phyloP scores from a whole-genome alignment of 2,329 filamentous ascomycete genomes.

The Elsinoe arachidis region DNA sequence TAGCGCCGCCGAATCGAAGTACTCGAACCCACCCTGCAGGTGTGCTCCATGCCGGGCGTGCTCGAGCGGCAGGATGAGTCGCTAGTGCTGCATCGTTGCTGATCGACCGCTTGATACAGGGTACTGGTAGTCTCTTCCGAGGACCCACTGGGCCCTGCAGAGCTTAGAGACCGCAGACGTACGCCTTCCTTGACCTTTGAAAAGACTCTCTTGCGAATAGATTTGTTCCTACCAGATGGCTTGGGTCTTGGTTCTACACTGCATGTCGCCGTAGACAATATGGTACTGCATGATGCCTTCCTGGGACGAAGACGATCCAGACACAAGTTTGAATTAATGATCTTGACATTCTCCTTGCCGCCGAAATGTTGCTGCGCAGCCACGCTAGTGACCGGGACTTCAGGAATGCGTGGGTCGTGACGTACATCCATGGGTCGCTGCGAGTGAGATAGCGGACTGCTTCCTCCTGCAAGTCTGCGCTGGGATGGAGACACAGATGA shows the following conservation, averaged over 20 bases:
- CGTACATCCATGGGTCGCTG: too few species aligned
- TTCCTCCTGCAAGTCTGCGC: neutral
- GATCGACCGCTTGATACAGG: too few species aligned
- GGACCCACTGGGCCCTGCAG: constrained; percentile 15
- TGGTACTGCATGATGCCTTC: neutral
- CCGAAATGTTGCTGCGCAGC: too few species aligned
- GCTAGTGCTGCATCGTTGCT: too few species aligned
- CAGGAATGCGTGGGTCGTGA: too few species aligned
- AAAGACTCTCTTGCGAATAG: constrained; percentile 29
- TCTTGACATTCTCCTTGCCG: neutral
- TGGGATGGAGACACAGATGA: neutral
- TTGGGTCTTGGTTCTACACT: too few species aligned
- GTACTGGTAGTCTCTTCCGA: constrained; percentile 9
- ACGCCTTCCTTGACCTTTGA: constrained; percentile 29
- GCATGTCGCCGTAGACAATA: too few species aligned
- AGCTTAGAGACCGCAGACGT: constrained; percentile 21
- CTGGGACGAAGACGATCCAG: neutral
- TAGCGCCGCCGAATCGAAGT: neutral
- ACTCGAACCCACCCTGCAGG: too few species aligned
- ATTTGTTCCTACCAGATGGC: constrained; percentile 22
- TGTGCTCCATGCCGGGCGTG: too few species aligned
- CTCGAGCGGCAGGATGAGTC: too few species aligned
- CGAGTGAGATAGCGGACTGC: too few species aligned
- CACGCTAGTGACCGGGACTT: too few species aligned
- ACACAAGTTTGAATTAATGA: neutral